Evolutionary conservation across 2,329 filamentous ascomycete species (phyloP).

Genomic region (Alternaria conjuncta): DNA sequence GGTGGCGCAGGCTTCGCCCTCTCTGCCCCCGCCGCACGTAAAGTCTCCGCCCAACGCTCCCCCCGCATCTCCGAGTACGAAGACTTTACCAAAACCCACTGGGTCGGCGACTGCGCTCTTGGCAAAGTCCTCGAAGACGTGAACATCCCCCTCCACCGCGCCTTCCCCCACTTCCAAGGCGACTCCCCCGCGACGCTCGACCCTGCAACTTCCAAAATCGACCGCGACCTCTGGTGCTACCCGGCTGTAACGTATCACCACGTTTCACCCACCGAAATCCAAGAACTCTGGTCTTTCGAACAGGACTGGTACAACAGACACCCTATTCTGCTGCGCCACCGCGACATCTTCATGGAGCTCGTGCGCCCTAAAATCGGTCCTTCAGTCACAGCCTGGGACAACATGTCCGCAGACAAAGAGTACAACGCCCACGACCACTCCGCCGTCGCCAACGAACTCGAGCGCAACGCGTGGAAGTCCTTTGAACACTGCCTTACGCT

Average conservation of each 20-base stretch:
- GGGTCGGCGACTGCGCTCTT: constrained; percentile 50
- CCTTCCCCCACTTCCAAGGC: constrained; percentile 55
- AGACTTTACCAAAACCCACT: constrained; percentile 43
- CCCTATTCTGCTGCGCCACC: constrained; percentile 44
- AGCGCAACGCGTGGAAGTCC: constrained; percentile 45
- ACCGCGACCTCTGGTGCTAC: constrained; percentile 51
- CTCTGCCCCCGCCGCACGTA: constrained; percentile 50
- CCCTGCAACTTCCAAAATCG: constrained; percentile 44
- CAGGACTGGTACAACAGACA: constrained; percentile 48
- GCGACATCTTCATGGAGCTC: constrained; percentile 46
- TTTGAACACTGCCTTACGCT: constrained; percentile 44
- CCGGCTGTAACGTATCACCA: constrained; percentile 53
- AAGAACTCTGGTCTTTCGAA: constrained; percentile 49
- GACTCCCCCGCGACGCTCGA: constrained; percentile 53
- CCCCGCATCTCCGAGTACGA: constrained; percentile 44
- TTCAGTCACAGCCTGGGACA: constrained; percentile 41
- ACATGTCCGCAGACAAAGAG: constrained; percentile 45
- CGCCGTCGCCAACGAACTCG: constrained; percentile 24
- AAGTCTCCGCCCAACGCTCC: constrained; percentile 40
- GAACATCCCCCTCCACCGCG: constrained; percentile 44
- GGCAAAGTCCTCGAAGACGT: constrained; percentile 48
- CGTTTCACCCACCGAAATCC: constrained; percentile 45
- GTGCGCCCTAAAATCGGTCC: constrained; percentile 39
- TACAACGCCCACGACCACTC: constrained; percentile 45
- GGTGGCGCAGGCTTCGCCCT: constrained; percentile 55